phyloP scores from a whole-genome alignment of 257 asterid genomes.

The Ocimum tenuiflorum region DNA sequence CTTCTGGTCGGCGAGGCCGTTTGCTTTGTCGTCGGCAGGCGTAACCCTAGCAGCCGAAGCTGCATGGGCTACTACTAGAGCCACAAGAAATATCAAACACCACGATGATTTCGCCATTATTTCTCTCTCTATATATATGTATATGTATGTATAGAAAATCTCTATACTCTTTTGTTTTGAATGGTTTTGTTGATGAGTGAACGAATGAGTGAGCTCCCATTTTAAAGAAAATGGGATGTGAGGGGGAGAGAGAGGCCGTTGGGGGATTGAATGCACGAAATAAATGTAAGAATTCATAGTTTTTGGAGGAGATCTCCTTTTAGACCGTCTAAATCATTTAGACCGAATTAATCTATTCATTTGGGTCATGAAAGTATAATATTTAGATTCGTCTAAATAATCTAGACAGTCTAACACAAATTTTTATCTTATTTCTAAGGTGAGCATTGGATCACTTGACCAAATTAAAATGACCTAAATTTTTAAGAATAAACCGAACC shows the following conservation, averaged over 20 bases:
- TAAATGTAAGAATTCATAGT: background rate
- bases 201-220: conserved; percentile 14
- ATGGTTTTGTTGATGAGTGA: conserved; percentile 14
- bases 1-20: conserved; percentile 36
- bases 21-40: conserved; percentile 18
- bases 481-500: no score
- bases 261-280: conserved; percentile 25
- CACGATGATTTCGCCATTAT: conserved; percentile 20
- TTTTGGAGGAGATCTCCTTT: no score
- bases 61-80: conserved; percentile 18
- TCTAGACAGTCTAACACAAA: no score
- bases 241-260: conserved; percentile 22
- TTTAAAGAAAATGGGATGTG: conserved; percentile 16
- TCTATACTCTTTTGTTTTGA: background rate
- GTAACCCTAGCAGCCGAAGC: conserved; percentile 29
- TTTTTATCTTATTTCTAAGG: no score
- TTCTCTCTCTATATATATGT: background rate
- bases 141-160: no score
- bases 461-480: no score
- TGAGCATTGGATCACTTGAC: no score
- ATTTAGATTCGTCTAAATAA: no score
- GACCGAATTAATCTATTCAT: no score
- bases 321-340: no score
- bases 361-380: no score
- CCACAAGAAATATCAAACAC: conserved; percentile 13